Evolutionary conservation across 129 eudicot species (phyloP).

Genomic region (Ambrosia artemisiifolia): DNA sequence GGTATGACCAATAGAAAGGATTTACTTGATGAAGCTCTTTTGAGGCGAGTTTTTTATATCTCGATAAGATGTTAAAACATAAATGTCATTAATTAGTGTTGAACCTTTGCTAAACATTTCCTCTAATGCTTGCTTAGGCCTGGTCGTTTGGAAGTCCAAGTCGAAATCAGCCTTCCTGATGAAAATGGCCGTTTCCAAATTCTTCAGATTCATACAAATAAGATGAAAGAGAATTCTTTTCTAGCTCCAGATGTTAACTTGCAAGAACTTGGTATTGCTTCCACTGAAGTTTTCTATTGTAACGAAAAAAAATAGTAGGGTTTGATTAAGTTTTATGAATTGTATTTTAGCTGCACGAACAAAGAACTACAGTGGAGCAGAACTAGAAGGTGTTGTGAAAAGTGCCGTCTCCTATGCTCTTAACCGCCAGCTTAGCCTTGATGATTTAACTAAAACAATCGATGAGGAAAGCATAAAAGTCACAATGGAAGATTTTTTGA

Average conservation of each 20-base stretch:
- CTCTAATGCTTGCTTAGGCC: slow-evolving; percentile 53
- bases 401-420: slow-evolving; percentile 98
- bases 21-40: slow-evolving; percentile 97
- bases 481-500: slow-evolving; percentile 89
- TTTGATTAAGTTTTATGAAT: slow-evolving; percentile 3
- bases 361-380: slow-evolving; percentile 98
- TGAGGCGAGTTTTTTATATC: slow-evolving; percentile 50
- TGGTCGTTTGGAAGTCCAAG: slow-evolving; percentile 98
- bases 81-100: neutral
- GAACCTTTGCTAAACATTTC: slow-evolving; percentile 6
- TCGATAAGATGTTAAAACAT: slow-evolving; percentile 6
- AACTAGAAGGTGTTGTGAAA: slow-evolving; percentile 99
- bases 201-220: slow-evolving; percentile 92
- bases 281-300: neutral
- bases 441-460: slow-evolving; percentile 80
- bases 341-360: slow-evolving; percentile 78
- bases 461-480: slow-evolving; percentile 94
- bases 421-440: slow-evolving; percentile 82
- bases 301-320: neutral
- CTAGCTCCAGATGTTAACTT: slow-evolving; percentile 91
- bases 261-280: slow-evolving; percentile 79
- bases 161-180: slow-evolving; percentile 98
- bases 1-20: slow-evolving; percentile 99
- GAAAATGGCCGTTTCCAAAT: slow-evolving; percentile 94
- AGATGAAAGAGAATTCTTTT: slow-evolving; percentile 97